Base-by-base conservation (phyloP, 2,329 filamentous ascomycete genomes). In the Apiospora marii region DNA sequence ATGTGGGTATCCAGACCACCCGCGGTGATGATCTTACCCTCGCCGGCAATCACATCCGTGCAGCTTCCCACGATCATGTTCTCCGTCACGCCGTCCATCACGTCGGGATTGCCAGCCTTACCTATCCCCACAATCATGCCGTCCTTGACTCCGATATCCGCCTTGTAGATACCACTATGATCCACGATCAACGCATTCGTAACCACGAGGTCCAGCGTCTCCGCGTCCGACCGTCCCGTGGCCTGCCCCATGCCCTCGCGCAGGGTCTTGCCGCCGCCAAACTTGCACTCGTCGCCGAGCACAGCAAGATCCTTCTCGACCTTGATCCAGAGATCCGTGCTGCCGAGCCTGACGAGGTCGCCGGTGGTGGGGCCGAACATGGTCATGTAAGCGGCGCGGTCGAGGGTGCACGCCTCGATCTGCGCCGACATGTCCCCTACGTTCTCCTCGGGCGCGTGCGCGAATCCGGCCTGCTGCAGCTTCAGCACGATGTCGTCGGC, bases 201-300 rank as follows among this genome's bases (percentile, higher is more conserved):
- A 73, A 98, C 90, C 34, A 98, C 94, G 67, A 96, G 89, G 81
- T 98, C 96, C 73, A 98, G 84, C 34, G 90, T 91, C 34, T 95
- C 91, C 2, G 87, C 85, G 77, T 96, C 92, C 0, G 88, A 83
- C 61, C 94, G 88, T 5, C 94, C 95, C 34, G 92, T 92, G 6
- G 95, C 94, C 84, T 98, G 95, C 3, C 95, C 96, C 95, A 98
- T 98, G 44, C 96, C 96, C 82, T 98, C 96, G 74, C 96, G 90
- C 73, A 98, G 84, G 49, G 94, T 96, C 87, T 98, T 98, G 67
- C 96, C 96, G 64, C 96, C 96, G 22, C 96, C 96, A 82, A 98
- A 98, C 75, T 95, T 93, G 81, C 95, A 98, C 84, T 98, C 96
- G 75, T 98, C 96, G 12, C 96, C 96, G 80, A 97, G 97, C 5